phyloP scores from a whole-genome alignment of 208 protist genomes.

The Leishmania major region DNA sequence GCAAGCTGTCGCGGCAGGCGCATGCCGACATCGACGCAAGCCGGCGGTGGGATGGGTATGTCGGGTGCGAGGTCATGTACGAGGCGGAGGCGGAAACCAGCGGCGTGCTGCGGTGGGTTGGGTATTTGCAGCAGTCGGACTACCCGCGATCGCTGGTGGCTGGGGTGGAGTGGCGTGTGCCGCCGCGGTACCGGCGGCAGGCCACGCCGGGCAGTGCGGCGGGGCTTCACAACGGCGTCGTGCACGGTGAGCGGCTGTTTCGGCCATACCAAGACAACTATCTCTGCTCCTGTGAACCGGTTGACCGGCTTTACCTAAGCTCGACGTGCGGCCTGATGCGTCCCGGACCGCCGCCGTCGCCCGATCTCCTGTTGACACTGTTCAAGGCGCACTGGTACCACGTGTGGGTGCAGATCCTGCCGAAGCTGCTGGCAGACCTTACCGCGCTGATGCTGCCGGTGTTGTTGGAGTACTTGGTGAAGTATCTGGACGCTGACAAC shows the following conservation, averaged over 20 bases:
- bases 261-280: slow-evolving; percentile 11
- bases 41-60: slow-evolving; percentile 33
- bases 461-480: slow-evolving; percentile 49
- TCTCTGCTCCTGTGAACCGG: slow-evolving; percentile 40
- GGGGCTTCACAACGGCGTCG: slow-evolving; percentile 37
- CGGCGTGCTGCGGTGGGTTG: slow-evolving; percentile 53
- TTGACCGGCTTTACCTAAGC: slow-evolving; percentile 33
- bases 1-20: slow-evolving; percentile 31
- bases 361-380: slow-evolving; percentile 26
- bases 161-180: slow-evolving; percentile 51
- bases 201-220: background rate
- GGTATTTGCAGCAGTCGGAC: slow-evolving; percentile 47
- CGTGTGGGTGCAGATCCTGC: slow-evolving; percentile 34
- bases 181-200: slow-evolving; percentile 30
- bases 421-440: slow-evolving; percentile 38
- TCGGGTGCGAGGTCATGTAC: slow-evolving; percentile 39
- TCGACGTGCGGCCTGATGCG: background rate
- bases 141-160: slow-evolving; percentile 38
- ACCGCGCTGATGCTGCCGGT: slow-evolving; percentile 31
- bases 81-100: slow-evolving; percentile 33
- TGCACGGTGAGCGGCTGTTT: slow-evolving; percentile 53
- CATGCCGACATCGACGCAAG: slow-evolving; percentile 35
- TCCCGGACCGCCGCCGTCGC: slow-evolving; percentile 18
- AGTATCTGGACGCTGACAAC: slow-evolving; percentile 32
- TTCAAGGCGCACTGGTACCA: slow-evolving; percentile 40